Base-by-base conservation (phyloP, 495 filamentous ascomycete species). In the Neurospora cerealis region DNA sequence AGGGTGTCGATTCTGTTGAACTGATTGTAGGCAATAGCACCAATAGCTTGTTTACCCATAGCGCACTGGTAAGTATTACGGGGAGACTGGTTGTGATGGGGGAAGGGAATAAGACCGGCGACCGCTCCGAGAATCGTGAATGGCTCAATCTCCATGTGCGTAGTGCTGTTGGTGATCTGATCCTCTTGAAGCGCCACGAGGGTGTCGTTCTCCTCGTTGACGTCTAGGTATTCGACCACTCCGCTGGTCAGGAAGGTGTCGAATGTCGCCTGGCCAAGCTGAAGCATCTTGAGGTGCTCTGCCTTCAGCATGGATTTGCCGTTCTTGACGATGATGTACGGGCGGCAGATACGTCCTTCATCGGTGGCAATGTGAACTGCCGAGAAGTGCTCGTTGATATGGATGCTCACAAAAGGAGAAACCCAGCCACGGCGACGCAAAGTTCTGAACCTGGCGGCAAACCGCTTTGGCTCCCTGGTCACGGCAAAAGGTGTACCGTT, bases 41-140 rank as follows among this genome's bases (percentile, higher is more conserved):
- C 96, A 80, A 99, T 98, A 21, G 96, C 96, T 92, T 99, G 96
- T 83, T 99, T 99, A 86, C 96, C 96, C 96, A 99, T 99, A 82
- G 96, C 96, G 81, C 96, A 98, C 84, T 99, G 96, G 79, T 99
- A 99, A 9, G 96, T 99, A 80, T 99, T 99, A 84, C 96, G 90
- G 10, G 96, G 96, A 5, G 96, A 99, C 82, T 99, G 96, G 81
- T 99, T 99, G 85, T 99, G 96, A 83, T 99, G 96, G 13, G 96
- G 96, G 79, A 98, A 99, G 5, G 96, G 96, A 77, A 99, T 98
- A 28, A 99, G 86, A 46, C 96, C 95, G 44, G 96, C 96, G 41
- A 98, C 96, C 36, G 96, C 96, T n/a, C 96, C 96, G 39, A 99
- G 90, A 60, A 98, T 92, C 2, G 96, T 98, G 81, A 98, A 98